These are phyloP conservation scores for Wolfiporia cocos DNA, from an alignment of 1,284 basidiomycete species.

Conservation along the genomic window DNA sequence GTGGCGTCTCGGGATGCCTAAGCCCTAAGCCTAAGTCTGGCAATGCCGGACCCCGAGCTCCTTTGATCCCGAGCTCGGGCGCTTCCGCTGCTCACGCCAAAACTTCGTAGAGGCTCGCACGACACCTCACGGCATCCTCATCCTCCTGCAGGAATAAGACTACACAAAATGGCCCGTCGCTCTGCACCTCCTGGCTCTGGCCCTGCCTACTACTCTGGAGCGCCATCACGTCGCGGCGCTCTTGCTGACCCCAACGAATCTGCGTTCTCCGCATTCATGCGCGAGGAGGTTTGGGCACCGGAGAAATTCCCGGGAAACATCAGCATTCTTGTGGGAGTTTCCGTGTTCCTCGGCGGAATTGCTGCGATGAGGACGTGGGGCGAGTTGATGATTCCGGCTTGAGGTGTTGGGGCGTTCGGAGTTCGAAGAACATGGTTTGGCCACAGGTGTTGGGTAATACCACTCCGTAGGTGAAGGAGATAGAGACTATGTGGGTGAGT, in stretches of 20 bases:
- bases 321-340: slow-evolving; percentile 56
- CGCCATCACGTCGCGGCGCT: slow-evolving; percentile 27
- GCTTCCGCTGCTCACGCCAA: too few species aligned
- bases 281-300: slow-evolving; percentile 61
- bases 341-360: slow-evolving; percentile 63
- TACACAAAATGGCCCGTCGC: slow-evolving; percentile 56
- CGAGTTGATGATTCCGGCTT: slow-evolving; percentile 66
- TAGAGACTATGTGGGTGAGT: too few species aligned
- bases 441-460: too few species aligned
- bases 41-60: not conserved
- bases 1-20: too few species aligned
- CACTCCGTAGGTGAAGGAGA: too few species aligned
- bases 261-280: slow-evolving; percentile 50
- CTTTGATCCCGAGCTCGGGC: too few species aligned
- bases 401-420: slow-evolving; percentile 15
- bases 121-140: too few species aligned
- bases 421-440: not conserved
- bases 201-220: slow-evolving; percentile 44
- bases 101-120: too few species aligned
- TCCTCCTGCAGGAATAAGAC: not conserved
- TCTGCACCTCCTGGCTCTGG: slow-evolving; percentile 46
- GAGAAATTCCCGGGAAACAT: slow-evolving; percentile 71
- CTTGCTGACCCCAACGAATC: slow-evolving; percentile 53
- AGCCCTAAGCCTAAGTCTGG: too few species aligned
- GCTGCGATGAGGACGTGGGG: slow-evolving; percentile 63